A percentile compares a stretch with the other conserved stretches of the same genome.
Evolutionary conservation across 1,284 basidiomycete genomes (phyloP).

Genomic region (Coniferiporia sulphurascens): DNA sequence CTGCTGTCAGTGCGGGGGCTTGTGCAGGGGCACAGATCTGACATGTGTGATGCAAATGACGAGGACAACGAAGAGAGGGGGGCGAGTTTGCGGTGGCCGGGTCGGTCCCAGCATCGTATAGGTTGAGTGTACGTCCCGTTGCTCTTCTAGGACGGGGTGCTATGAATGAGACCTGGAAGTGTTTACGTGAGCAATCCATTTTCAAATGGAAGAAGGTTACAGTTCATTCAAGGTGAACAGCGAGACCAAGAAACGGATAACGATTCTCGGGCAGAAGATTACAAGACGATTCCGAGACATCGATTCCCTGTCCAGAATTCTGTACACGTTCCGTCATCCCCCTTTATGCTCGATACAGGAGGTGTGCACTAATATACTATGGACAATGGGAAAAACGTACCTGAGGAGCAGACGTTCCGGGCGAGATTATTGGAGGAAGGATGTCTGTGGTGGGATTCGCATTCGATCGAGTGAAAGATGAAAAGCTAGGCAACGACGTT

Average conservation of each 20-base stretch:
- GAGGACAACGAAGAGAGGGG: constrained; percentile 59
- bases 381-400: constrained; percentile 1
- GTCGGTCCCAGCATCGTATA: constrained; percentile 60
- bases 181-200: not conserved
- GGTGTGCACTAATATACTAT: not conserved
- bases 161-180: not conserved
- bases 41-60: constrained; percentile 66
- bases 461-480: constrained; percentile 14
- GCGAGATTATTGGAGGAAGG: constrained; percentile 15
- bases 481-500: constrained; percentile 17
- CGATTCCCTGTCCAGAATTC: no score
- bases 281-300: no score
- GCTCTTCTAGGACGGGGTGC: constrained; percentile 24
- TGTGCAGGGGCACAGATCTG: constrained; percentile 67
- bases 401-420: constrained; percentile 9
- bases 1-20: constrained; percentile 21
- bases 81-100: constrained; percentile 58
- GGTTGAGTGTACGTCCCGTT: constrained; percentile 39
- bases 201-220: not conserved
- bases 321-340: not conserved
- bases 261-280: no score
- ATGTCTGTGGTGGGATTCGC: constrained; percentile 12
- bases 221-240: not conserved
- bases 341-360: not conserved
- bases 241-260: no score